These are phyloP conservation scores for Triticum monococcum DNA, from an alignment of 176 grass and related monocot genomes.

Conservation along the genomic window DNA sequence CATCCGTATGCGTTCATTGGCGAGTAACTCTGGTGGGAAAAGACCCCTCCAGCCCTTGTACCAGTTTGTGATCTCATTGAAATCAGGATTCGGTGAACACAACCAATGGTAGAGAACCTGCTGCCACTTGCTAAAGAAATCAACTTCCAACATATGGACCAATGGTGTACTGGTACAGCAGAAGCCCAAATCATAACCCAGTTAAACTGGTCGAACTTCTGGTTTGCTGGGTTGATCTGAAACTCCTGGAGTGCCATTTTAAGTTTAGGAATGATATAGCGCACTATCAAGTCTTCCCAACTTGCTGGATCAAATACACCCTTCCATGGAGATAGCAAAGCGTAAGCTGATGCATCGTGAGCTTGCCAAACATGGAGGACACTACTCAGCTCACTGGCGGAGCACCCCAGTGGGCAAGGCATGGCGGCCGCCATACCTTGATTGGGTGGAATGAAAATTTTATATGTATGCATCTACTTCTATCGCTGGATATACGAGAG, in stretches of 20 bases:
- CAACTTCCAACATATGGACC: conserved; percentile 84
- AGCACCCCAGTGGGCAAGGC: no score
- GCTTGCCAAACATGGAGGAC: conserved; percentile 85
- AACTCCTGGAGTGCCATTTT: conserved; percentile 65
- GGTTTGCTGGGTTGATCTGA: conserved; percentile 75
- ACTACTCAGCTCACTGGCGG: conserved; percentile 65
- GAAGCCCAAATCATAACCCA: conserved; percentile 86
- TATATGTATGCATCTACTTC: no score
- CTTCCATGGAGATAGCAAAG: conserved; percentile 81
- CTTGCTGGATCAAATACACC: conserved; percentile 75
- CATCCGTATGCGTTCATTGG: conserved; percentile 68
- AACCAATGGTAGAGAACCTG: conserved; percentile 84
- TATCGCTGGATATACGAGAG: no score
- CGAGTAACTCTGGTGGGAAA: conserved; percentile 77
- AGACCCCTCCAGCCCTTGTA: conserved; percentile 80
- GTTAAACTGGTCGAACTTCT: conserved; percentile 79
- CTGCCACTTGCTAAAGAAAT: conserved; percentile 93
- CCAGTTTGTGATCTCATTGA: conserved; percentile 82
- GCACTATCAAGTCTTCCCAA: conserved; percentile 80
- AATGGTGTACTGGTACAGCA: conserved; percentile 73
- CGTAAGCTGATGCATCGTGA: conserved; percentile 75
- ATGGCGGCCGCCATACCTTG: no score
- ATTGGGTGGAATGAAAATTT: no score
- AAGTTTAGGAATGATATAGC: conserved; percentile 76
- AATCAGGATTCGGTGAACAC: conserved; percentile 72